These are phyloP conservation scores for Yarrowia phangngaensis DNA, from an alignment of 805 yeast genomes.

Conservation along the genomic window DNA sequence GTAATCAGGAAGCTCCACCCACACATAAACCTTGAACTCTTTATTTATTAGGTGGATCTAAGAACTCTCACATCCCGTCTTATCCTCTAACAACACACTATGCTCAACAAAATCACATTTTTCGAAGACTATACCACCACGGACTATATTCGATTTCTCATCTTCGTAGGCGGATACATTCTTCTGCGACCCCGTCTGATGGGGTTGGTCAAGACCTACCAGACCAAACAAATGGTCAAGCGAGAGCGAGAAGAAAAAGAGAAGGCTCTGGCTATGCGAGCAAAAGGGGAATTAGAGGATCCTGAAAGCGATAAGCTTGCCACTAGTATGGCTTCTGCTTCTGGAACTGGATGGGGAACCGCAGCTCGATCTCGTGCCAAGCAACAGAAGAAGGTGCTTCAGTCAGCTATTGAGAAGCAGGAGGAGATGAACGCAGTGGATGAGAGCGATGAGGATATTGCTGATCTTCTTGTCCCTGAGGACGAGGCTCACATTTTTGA, in stretches of 20 bases:
- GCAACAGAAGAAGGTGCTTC: conserved; percentile 15
- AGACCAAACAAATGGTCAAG: conserved; percentile 26
- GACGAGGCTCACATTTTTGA: conserved; percentile 13
- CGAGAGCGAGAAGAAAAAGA: conserved; percentile 16
- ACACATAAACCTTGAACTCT: no score
- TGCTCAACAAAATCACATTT: conserved; percentile 24
- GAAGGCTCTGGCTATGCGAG: conserved; percentile 1
- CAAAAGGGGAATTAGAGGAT: conserved; percentile 7
- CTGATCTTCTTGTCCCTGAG: conserved; percentile 18
- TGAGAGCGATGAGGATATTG: conserved; percentile 24
- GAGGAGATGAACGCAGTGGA: conserved; percentile 6
- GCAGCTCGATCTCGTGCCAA: conserved; percentile 21
- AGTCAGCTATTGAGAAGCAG: conserved; percentile 3
- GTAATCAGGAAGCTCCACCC: no score
- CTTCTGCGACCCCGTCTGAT: conserved; percentile 25
- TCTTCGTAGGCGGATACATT: conserved; percentile 24
- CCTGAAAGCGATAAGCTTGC: conserved; percentile 43
- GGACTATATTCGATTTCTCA: conserved; percentile 26
- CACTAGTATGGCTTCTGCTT: conserved; percentile 69
- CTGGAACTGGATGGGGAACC: conserved; percentile 26
- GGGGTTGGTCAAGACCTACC: conserved; percentile 22
- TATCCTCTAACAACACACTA: no score
- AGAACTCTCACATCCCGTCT: no score
- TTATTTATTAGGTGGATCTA: no score
- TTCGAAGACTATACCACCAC: conserved; percentile 21